Conservation (phyloP, 345 rosid species). For the Erysimum cheiranthoides region DNA sequence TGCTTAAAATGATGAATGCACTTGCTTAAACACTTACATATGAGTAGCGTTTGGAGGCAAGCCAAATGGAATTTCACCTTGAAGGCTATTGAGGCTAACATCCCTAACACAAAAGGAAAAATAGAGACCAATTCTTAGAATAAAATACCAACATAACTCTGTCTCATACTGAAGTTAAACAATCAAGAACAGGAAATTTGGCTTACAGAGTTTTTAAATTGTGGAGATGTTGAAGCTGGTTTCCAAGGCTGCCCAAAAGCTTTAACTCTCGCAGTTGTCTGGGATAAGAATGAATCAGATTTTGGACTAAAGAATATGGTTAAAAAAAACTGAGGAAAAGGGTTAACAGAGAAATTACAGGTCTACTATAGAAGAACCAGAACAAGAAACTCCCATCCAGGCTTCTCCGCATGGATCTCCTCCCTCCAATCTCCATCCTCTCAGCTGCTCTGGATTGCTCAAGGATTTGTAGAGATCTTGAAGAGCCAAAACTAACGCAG, state of each 20-base stretch:
- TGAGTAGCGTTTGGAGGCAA: constrained; percentile 84
- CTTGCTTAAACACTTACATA: constrained; percentile 58
- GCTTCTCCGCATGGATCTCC: constrained; percentile 85
- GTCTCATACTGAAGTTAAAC: background rate
- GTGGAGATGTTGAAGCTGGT: constrained; percentile 69
- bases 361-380: constrained; percentile 65
- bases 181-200: constrained; percentile 26
- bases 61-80: constrained; percentile 74
- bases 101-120: constrained; percentile 58
- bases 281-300: constrained; percentile 37
- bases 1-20: constrained; percentile 4
- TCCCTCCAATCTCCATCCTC: constrained; percentile 69
- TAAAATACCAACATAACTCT: constrained; percentile 8
- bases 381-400: constrained; percentile 90
- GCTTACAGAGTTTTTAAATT: constrained; percentile 77
- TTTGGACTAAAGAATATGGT: no score
- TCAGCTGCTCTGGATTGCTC: constrained; percentile 64
- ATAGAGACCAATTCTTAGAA: constrained; percentile 1
- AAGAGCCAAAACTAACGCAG: constrained; percentile 65
- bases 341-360: constrained; percentile 53
- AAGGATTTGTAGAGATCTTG: constrained; percentile 66
- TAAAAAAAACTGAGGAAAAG: constrained; percentile 28
- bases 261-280: constrained; percentile 66
- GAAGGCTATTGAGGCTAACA: constrained; percentile 68
- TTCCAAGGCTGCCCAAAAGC: constrained; percentile 72